Conservation (phyloP, 2,329 filamentous ascomycete genomes). For the Fusarium pseudocircinatum region DNA sequence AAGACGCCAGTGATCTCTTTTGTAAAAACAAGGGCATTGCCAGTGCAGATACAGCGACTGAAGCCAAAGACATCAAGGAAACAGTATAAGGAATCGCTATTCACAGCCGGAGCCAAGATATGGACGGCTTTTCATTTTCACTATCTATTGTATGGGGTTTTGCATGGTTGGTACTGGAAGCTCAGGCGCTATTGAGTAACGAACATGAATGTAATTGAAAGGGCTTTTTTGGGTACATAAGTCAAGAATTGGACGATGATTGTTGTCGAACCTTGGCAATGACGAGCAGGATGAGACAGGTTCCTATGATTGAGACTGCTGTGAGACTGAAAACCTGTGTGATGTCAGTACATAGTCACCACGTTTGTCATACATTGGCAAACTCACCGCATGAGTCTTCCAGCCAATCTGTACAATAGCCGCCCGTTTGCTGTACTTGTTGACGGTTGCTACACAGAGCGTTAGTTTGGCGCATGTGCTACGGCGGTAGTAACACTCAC, state of each 20-base stretch:
- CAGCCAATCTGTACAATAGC: conserved; percentile 93
- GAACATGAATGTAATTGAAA: conserved; percentile 9
- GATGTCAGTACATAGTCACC: neutral
- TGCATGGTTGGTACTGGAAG: conserved; percentile 10
- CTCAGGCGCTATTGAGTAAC: conserved; percentile 16
- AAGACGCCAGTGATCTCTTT: conserved; percentile 70
- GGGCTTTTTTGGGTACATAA: neutral
- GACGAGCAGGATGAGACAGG: conserved; percentile 71
- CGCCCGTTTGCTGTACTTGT: conserved; percentile 79
- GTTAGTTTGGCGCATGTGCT: neutral
- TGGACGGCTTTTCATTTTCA: conserved; percentile 5
- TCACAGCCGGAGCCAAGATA: neutral
- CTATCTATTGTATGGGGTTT: conserved; percentile 5
- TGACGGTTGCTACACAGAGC: conserved; percentile 66
- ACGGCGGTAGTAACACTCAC: conserved; percentile 52
- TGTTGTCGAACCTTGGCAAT: conserved; percentile 51
- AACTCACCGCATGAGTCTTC: conserved; percentile 83
- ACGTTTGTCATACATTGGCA: neutral
- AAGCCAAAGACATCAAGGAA: conserved; percentile 2
- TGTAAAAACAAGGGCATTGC: conserved; percentile 54
- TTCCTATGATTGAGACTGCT: conserved; percentile 70
- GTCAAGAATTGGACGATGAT: conserved; percentile 19
- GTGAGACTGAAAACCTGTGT: conserved; percentile 69
- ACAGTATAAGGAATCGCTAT: conserved; percentile 36
- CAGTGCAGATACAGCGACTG: neutral